These are phyloP conservation scores for Takashimella koratensis DNA, from an alignment of 1,284 basidiomycete species.

Conservation along the genomic window DNA sequence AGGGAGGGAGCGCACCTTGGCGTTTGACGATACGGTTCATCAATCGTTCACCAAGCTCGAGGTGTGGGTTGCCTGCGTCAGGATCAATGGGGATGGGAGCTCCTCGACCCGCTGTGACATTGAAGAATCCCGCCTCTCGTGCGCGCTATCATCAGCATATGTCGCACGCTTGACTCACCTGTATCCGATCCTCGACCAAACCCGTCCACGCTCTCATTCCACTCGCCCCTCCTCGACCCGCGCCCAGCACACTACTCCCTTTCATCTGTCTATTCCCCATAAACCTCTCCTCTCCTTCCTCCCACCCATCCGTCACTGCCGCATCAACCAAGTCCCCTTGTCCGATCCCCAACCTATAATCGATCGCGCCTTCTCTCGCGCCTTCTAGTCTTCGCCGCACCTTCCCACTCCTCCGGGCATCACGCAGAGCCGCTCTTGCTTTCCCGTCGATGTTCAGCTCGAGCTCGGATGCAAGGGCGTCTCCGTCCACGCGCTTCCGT, in stretches of 20 bases:
- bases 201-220: constrained; percentile 69
- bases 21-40: constrained; percentile 85
- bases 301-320: constrained; percentile 28
- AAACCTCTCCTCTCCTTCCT: constrained; percentile 54
- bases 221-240: constrained; percentile 33
- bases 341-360: constrained; percentile 59
- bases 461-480: constrained; percentile 33
- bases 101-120: constrained; percentile 68
- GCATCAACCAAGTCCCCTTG: constrained; percentile 51
- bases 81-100: constrained; percentile 60
- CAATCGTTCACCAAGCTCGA: constrained; percentile 60
- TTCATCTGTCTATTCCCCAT: constrained; percentile 54
- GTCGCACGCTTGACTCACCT: constrained; percentile 52
- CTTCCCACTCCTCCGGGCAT: constrained; percentile 56
- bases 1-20: constrained; percentile 82
- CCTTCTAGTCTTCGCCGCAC: constrained; percentile 59
- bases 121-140: constrained; percentile 62
- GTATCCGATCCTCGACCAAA: constrained; percentile 73
- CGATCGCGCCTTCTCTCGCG: constrained; percentile 68
- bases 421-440: constrained; percentile 55
- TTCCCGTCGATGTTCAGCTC: constrained; percentile 53
- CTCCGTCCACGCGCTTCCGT: constrained; percentile 17
- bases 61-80: constrained; percentile 76
- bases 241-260: constrained; percentile 42
- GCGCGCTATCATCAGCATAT: constrained; percentile 19